These are phyloP conservation scores for Chaetoscypha palmicola DNA, from an alignment of 2,329 filamentous ascomycete species.

Conservation along the genomic window DNA sequence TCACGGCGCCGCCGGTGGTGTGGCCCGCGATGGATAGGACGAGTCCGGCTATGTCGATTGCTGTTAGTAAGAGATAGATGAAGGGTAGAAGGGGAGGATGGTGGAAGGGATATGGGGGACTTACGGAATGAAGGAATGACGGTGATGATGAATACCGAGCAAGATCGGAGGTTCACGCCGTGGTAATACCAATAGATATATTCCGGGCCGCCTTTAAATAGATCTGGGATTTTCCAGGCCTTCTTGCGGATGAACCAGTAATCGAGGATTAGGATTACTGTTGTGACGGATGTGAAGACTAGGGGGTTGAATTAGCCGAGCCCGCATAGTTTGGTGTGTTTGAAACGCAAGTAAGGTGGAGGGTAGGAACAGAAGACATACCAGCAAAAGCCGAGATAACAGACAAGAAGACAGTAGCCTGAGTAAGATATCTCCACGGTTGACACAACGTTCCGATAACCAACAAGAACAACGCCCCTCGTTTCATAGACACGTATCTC, in stretches of 20 bases:
- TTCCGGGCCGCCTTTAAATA: constrained; percentile 24
- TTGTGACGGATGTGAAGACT: constrained; percentile 40
- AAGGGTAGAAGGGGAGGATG: not conserved
- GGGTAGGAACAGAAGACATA: not conserved
- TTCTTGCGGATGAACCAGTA: constrained; percentile 35
- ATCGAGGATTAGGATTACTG: constrained; percentile 35
- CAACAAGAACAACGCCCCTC: constrained; percentile 43
- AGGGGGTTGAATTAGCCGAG: constrained; percentile 11
- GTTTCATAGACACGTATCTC: constrained; percentile 47
- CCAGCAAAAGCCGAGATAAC: not conserved
- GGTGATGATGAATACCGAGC: not conserved
- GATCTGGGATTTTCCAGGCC: constrained; percentile 27
- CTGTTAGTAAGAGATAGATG: not conserved
- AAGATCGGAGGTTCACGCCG: constrained; percentile 29
- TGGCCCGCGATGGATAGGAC: constrained; percentile 6
- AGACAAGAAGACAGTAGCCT: not conserved
- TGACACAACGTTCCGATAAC: constrained; percentile 38
- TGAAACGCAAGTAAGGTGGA: too few relatives aligned
- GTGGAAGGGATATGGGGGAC: not conserved
- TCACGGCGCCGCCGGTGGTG: constrained; percentile 5
- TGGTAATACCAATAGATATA: constrained; percentile 28
- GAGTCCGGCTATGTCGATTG: constrained; percentile 4
- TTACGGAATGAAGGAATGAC: not conserved
- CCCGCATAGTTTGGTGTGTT: too few relatives aligned
- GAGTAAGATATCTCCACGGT: constrained; percentile 43